phyloP scores from a whole-genome alignment of 208 protist genomes.

The Leishmania aethiopica region DNA sequence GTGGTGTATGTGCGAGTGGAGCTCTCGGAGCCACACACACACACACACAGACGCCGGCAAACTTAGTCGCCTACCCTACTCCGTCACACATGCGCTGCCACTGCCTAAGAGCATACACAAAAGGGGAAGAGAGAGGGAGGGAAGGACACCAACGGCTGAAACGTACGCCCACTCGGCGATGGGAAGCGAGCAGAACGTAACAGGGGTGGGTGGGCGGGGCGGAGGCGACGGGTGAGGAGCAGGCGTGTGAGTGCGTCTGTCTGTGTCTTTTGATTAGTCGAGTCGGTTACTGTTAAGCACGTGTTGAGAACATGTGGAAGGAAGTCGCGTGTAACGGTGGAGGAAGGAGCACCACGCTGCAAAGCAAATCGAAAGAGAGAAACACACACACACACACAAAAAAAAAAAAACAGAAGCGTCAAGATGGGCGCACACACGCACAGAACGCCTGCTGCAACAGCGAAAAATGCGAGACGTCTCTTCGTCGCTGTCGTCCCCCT shows the following conservation, averaged over 20 bases:
- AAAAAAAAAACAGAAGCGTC: background rate
- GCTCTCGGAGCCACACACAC: background rate
- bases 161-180: background rate
- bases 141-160: background rate
- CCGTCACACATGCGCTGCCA: background rate
- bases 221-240: background rate
- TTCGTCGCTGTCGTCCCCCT: too few species aligned
- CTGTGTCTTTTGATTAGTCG: background rate
- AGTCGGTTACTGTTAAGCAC: background rate
- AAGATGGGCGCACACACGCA: constrained; percentile 14
- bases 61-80: too few species aligned
- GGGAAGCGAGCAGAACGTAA: background rate
- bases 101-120: background rate
- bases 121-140: background rate
- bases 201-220: background rate
- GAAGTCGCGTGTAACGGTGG: too few species aligned
- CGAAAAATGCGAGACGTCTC: background rate
- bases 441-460: background rate
- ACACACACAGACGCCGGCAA: background rate
- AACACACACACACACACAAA: too few species aligned
- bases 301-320: background rate
- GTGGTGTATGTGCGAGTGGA: background rate
- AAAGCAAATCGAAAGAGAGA: background rate
- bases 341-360: too few species aligned
- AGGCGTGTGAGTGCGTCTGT: background rate